Base-by-base conservation (phyloP, 257 asterid genomes). In the Rubia yunnanensis region DNA sequence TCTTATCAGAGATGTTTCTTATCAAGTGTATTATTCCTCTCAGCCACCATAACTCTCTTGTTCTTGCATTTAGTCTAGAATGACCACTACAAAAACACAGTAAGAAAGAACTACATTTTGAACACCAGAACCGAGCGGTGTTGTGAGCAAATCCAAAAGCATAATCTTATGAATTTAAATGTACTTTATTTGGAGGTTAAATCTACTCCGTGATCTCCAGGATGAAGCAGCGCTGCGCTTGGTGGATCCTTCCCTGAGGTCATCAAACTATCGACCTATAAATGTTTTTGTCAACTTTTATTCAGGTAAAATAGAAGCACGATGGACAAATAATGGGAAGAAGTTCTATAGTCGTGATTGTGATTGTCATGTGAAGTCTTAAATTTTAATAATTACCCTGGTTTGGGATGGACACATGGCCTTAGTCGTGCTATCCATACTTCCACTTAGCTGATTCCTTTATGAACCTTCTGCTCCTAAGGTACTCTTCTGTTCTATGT, bases 211-310 rank as follows among this genome's bases (percentile, higher is more conserved):
- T 9, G 31, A 46, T 53, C 77, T 69, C 60, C 80, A 90, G 99
- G 95, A 94, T 39, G 99, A 94, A 85, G 89, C 96, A 48, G 99
- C 97, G 10, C 77, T 79, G 80, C 91, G 99, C 66, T 66, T 90
- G 81, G 95, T 85, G 66, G 92, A 85, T 83, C 80, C 88, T 65
- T 79, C 92, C 35, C 56, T 74, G 60, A 73, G 77, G 63, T 75
- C 99, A 34, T 85, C 95, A 1, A 92, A 88, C 32, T 79, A 83
- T 80, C 89, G 96, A 28, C 96, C 97, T 54, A 90, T 94, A 67
- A 94, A 94, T 72, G 77, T 88, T 49, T 94, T 90, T 64, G 87
- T 94, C 69, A 83, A 81, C 77, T 94, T 90, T 80, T 94, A 88
- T 82, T 88, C 99, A 77, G 95, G 97, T 73, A 71, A 62, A 67